phyloP scores from a whole-genome alignment of 345 rosid genomes.

The Laguncularia racemosa region DNA sequence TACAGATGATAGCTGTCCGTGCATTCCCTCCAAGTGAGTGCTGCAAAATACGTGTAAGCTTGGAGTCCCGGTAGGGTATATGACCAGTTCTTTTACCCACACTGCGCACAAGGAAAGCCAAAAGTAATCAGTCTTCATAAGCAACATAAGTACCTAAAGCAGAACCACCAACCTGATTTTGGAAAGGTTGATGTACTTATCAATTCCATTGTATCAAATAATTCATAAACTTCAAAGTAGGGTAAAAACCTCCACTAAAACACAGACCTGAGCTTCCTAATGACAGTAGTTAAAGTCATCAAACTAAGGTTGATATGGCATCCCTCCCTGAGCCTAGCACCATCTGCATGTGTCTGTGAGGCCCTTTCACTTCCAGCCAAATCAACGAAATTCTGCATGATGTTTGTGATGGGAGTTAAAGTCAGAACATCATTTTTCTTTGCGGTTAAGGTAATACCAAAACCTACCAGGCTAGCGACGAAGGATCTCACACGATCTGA shows the following conservation, averaged over 20 bases:
- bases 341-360: constrained; percentile 93
- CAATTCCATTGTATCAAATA: background rate
- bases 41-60: constrained; percentile 95
- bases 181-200: no score
- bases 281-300: constrained; percentile 98
- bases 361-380: constrained; percentile 99
- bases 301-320: constrained; percentile 98
- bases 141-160: no score
- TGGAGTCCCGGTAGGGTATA: constrained; percentile 93
- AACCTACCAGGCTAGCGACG: constrained; percentile 87
- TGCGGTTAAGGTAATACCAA: background rate
- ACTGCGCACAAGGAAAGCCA: constrained; percentile 26
- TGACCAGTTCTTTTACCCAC: constrained; percentile 95
- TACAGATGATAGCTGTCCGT: constrained; percentile 95
- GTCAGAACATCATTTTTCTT: background rate
- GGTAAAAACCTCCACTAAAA: background rate
- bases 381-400: constrained; percentile 92
- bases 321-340: constrained; percentile 95
- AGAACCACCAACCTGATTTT: no score
- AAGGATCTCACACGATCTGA: constrained; percentile 94
- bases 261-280: constrained; percentile 83
- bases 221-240: constrained; percentile 1
- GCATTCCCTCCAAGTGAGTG: constrained; percentile 99
- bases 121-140: background rate
- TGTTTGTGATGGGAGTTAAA: constrained; percentile 12